Base-by-base conservation (phyloP, 345 rosid species). In the Gossypium australe region DNA sequence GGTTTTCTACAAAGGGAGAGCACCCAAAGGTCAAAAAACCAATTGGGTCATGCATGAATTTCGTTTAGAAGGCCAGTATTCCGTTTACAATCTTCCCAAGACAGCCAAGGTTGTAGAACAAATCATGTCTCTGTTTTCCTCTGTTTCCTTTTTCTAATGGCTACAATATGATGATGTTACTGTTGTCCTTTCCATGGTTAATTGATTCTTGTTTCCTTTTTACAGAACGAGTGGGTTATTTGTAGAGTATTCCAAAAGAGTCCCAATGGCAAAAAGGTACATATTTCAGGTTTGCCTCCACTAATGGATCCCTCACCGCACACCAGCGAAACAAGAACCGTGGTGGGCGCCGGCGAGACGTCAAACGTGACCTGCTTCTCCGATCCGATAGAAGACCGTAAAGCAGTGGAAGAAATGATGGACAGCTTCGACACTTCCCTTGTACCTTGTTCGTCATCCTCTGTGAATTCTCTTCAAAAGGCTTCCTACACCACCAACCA, bases 341-440 rank as follows among this genome's bases (percentile, higher is more conserved):
- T 68, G 4, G 70, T 48, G 25, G 75, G 83, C 8, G 62, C 25
- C 22, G 74, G 82, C 7, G 74, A 79, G 74, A 61, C 80, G 4
- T 78, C 85, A 44, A 86, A 88, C 86, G 94, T 92, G 92, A 86
- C 97, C 92, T 92, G 92, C 95, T 92, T 90, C 95, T 88, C 97
- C 95, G 82, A 86, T 75, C 82, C 82, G 70, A 71, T 53, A 69
- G 87, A 86, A 74, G 80, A 73, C 55, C 78, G 78, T 64, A 85
- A 74, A 74, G 70, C 77, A 24, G 48, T 75, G 11, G 78, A 82
- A 24, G 85, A 80, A 56, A 78, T 79, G 51, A 80, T 72, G 1
- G 84, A 84, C 25, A 68, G 61, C 79, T 79, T 76, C 69, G 72
- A 75, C 78, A 59, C 38, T 62, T 71, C 78, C 20, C 9, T 81